A percentile compares a stretch with the other conserved stretches of the same genome.
These are phyloP conservation scores for Solanum chaucha DNA, from an alignment of 257 asterid species.

Conservation along the genomic window DNA sequence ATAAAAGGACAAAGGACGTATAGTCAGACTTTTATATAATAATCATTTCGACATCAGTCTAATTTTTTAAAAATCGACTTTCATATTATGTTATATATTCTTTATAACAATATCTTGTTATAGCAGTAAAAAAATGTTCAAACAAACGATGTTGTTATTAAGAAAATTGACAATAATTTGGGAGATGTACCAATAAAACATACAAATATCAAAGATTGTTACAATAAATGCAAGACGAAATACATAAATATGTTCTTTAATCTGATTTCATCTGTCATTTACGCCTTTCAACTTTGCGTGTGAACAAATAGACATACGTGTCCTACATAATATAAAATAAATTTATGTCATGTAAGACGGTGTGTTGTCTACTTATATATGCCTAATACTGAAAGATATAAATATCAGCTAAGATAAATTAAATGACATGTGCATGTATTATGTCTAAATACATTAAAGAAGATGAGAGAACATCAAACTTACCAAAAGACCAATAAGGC, in stretches of 20 bases:
- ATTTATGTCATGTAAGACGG: not conserved
- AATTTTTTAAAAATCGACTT: no score
- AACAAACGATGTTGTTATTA: not conserved
- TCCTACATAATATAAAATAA: not conserved
- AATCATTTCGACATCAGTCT: no score
- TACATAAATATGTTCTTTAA: not conserved
- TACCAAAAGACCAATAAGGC: slow-evolving; percentile 31
- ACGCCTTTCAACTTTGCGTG: accelerated
- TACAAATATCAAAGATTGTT: not conserved
- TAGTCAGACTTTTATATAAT: accelerated
- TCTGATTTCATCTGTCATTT: not conserved
- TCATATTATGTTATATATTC: no score
- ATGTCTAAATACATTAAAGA: not conserved
- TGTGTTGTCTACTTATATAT: not conserved
- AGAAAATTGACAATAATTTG: not conserved
- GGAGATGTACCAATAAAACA: not conserved
- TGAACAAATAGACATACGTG: accelerated
- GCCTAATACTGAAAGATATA: accelerated
- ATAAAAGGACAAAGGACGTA: not conserved
- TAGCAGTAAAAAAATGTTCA: not conserved
- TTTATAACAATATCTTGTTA: no score
- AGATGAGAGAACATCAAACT: not conserved
- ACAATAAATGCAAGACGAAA: not conserved
- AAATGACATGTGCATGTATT: no score
- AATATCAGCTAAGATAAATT: no score